Evolutionary conservation across 345 rosid genomes (phyloP).

Genomic region (Geranium rotundifolium): DNA sequence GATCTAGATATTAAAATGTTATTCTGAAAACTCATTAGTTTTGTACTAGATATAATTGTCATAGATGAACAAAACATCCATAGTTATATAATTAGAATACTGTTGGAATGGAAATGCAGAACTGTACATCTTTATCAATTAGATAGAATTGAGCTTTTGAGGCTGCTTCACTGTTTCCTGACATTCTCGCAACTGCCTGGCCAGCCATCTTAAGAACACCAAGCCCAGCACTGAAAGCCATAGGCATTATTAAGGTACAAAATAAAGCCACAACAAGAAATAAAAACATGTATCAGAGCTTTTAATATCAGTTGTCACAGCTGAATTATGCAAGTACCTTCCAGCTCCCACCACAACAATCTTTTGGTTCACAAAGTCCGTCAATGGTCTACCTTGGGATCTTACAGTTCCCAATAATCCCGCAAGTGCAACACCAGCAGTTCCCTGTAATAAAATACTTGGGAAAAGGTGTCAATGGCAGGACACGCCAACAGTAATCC

Average conservation of each 20-base stretch:
- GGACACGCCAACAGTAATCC: constrained; percentile 5
- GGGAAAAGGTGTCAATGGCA: constrained; percentile 6
- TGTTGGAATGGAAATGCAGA: constrained; percentile 8
- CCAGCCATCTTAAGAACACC: constrained; percentile 78
- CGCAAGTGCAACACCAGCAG: constrained; percentile 99
- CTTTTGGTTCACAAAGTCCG: constrained; percentile 84
- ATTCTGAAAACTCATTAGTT: neutral
- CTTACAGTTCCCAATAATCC: constrained; percentile 87
- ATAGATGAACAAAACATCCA: neutral
- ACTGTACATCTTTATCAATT: constrained; percentile 79
- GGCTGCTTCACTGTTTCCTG: constrained; percentile 46
- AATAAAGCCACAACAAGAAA: constrained; percentile 5
- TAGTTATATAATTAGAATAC: neutral
- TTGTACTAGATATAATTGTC: too few relatives aligned
- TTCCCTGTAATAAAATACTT: constrained; percentile 46
- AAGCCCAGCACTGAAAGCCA: constrained; percentile 83
- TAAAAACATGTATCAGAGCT: neutral
- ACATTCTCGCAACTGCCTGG: constrained; percentile 68
- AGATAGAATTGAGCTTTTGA: constrained; percentile 51
- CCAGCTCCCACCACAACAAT: constrained; percentile 99
- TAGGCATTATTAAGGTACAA: constrained; percentile 4
- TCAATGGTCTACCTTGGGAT: constrained; percentile 79
- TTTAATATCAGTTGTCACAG: neutral
- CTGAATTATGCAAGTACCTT: constrained; percentile 40
- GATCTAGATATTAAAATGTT: neutral